Base-by-base conservation (phyloP, 106 monocot genomes). In the Acanthochlamys bracteata region DNA sequence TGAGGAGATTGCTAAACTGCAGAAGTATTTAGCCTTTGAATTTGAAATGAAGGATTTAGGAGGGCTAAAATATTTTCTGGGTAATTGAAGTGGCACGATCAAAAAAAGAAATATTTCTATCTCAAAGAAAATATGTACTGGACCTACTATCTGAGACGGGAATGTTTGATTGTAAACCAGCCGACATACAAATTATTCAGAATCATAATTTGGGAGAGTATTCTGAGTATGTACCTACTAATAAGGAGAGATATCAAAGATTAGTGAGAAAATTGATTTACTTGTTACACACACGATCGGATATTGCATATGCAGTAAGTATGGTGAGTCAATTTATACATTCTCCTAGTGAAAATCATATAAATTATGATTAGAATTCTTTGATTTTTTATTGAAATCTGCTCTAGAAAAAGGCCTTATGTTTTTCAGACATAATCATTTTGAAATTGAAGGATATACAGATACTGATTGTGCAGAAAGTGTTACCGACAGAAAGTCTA, bases 11-110 rank as follows among this genome's bases (percentile, higher is more conserved):
- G 1, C 33, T 33, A 33, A 1, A 33, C 33, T 33, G 6, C 33
- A 33, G 1, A 33, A 33, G 33, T 33, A 33, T 33, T 33, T 33
- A 33, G 33, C 33, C 33, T 3, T 6, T 33, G 33, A 33, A 1
- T 61, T 61, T 40, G 61, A 61, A 20, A 61, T 61, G 14, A 61
- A 61, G 10, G 61, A 61, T 33, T 25, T 40, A 16, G 61, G 39
- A 16, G 7, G n/a, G 4, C 7, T 61, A 19, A 39, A 61, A 21
- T 61, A 39, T 15, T 40, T 61, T 40, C 17, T 61, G 39, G 61
- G 33, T 19, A 39, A n/a, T 61, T 33, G 61, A 61, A 41, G 26
- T 61, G 20, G 61, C 61, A 13, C 39, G 61, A 40, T 61, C 61
- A 7, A 40, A 40, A 7, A n/a, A 45, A 24, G 21, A 14, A 1